Conservation (phyloP, 495 filamentous ascomycete genomes). For the Friedmanniomyces simplex region DNA sequence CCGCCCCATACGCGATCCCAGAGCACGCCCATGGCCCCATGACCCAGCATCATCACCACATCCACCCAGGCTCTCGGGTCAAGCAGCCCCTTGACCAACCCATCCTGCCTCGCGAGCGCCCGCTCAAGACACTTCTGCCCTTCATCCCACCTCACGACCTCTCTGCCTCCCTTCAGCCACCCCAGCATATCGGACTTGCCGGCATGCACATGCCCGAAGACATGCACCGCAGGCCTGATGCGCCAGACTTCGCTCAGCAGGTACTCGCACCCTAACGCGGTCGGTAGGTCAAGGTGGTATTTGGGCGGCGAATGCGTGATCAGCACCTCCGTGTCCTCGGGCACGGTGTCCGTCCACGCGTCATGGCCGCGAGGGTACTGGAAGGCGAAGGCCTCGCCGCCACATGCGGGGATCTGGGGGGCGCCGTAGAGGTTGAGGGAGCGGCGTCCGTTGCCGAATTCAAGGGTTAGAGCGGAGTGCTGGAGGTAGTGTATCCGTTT, state of each 20-base stretch:
- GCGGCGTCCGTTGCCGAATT: conserved; percentile 30
- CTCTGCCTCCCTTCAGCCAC: conserved; percentile 37
- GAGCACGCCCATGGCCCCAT: conserved; percentile 53
- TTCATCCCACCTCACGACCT: conserved; percentile 68
- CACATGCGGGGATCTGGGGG: conserved; percentile 51
- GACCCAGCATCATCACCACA: conserved; percentile 45
- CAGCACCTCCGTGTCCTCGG: conserved; percentile 66
- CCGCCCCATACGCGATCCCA: conserved; percentile 66
- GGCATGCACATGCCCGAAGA: conserved; percentile 84
- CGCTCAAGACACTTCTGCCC: conserved; percentile 62
- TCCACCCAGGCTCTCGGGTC: conserved; percentile 52
- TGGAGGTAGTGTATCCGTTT: conserved; percentile 53
- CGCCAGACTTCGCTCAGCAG: conserved; percentile 70
- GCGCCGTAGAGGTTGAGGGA: conserved; percentile 50
- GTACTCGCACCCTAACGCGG: conserved; percentile 60
- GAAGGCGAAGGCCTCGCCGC: conserved; percentile 56
- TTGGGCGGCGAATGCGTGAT: conserved; percentile 72
- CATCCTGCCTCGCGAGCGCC: conserved; percentile 39
- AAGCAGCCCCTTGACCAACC: conserved; percentile 42
- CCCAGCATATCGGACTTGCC: conserved; percentile 23
- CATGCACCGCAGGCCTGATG: conserved; percentile 66
- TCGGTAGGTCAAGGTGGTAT: conserved; percentile 58
- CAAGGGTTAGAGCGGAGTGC: conserved; percentile 44
- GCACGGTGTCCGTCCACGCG: conserved; percentile 58
- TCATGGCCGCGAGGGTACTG: conserved; percentile 50